Percentiles rank a stretch among this genome's conserved stretches.
These are phyloP conservation scores for Amorphotheca resinae DNA, from an alignment of 495 filamentous ascomycete genomes.

Conservation along the genomic window DNA sequence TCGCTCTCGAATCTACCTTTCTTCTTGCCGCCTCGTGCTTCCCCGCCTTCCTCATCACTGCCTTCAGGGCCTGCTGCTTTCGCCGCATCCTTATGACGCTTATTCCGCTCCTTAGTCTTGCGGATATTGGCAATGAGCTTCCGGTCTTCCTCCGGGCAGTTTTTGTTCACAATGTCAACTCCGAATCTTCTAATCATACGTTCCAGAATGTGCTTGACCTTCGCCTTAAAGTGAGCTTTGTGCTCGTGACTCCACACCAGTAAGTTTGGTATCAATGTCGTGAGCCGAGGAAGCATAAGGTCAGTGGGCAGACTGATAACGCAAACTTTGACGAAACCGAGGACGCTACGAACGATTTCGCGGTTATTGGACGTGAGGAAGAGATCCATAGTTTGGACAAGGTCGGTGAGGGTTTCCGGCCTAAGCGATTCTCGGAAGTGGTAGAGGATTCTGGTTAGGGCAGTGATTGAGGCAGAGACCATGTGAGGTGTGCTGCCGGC, in stretches of 20 bases:
- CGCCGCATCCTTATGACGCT: conserved; percentile 68
- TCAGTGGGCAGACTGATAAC: conserved; percentile 71
- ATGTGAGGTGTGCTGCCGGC: conserved; percentile 87
- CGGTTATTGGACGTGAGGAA: conserved; percentile 92
- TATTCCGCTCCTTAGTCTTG: conserved; percentile 77
- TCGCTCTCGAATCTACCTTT: conserved; percentile 69
- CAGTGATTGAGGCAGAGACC: conserved; percentile 88
- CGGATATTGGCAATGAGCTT: conserved; percentile 89
- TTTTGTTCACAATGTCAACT: conserved; percentile 57
- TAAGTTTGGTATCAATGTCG: conserved; percentile 68
- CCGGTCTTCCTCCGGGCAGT: conserved; percentile 70
- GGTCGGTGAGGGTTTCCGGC: conserved; percentile 47
- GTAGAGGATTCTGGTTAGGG: conserved; percentile 80
- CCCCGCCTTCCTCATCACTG: conserved; percentile 32
- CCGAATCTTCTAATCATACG: conserved; percentile 86
- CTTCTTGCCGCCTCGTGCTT: conserved; percentile 23
- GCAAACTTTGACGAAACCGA: conserved; percentile 94
- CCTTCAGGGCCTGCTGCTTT: conserved; percentile 32
- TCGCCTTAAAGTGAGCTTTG: conserved; percentile 86
- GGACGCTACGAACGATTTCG: conserved; percentile 83
- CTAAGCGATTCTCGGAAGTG: conserved; percentile 59
- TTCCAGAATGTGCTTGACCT: conserved; percentile 95
- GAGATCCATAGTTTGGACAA: conserved; percentile 84
- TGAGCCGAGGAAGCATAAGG: conserved; percentile 59
- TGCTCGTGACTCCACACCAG: conserved; percentile 97